Base-by-base conservation (phyloP, 2,329 filamentous ascomycete species). In the Talaromyces amestolkiae region DNA sequence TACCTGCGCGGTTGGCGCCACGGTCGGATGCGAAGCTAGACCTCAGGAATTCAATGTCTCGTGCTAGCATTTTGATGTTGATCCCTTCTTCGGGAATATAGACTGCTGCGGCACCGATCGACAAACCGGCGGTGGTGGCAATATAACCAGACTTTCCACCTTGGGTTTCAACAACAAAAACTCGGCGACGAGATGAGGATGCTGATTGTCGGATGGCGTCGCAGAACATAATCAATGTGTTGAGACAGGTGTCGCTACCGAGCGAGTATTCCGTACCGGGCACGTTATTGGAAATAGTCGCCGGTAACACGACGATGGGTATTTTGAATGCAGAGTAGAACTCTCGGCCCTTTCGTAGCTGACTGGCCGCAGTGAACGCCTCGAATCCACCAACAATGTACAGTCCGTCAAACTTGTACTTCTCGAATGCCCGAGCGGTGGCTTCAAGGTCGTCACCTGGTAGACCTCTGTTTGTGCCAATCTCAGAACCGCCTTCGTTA, bases 281-380 rank as follows among this genome's bases (percentile, higher is more conserved):
- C 4, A 99, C 95, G 77, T 99, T 99, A 84, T 99, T 99, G 70
- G 92, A 97, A 71, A 99, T 94, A 10, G 95, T 99, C n/a, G 95
- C 95, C 0, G 95, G 95, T 31, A 99, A 84, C 49, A 97, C 85
- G 62, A 90, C 86, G 84, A 98, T 92, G 22, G 95, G 95, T 69
- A 99, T 97, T 78, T 92, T 93, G 75, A 99, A 91, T 1, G 91
- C 89, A 11, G 91, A 88, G 79, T 91, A 97, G 67, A 91, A 80
- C 41, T 87, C 85, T 64, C 93, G 86, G 15, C 90, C 93, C 80
- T 91, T 87, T 70, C 93, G 89, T 67, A 99, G 85, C 78, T 98
- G 91, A 53, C 91, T 92, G 39, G 97, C 86, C 2, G 95, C 90
- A 65, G 95, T 96, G 83, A 96, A 99, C 1, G 93, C 95, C 80